Percentiles rank a stretch among this genome's conserved stretches.
phyloP scores from a whole-genome alignment of 2,329 filamentous ascomycete genomes.

The Fusarium metavorans region DNA sequence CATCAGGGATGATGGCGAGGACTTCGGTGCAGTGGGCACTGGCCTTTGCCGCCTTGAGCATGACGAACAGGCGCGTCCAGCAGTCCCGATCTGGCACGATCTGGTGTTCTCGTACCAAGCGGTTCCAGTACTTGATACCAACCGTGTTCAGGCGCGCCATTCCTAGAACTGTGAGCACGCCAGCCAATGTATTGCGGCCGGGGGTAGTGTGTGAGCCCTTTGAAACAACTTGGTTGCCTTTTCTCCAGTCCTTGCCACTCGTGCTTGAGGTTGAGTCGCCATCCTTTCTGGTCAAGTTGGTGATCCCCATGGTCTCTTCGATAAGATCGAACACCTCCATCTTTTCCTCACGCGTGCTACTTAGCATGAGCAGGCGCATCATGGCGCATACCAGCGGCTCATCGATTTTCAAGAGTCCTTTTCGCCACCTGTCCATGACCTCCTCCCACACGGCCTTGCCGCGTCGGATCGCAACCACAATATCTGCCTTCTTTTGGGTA shows the following conservation, averaged over 20 bases:
- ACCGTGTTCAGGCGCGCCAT: constrained; percentile 69
- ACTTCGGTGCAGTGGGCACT: constrained; percentile 71
- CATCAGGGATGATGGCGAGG: constrained; percentile 66
- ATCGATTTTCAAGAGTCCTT: constrained; percentile 78
- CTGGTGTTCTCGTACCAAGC: constrained; percentile 71
- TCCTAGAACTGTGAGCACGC: constrained; percentile 75
- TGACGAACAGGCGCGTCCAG: constrained; percentile 74
- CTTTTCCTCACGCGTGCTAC: constrained; percentile 69
- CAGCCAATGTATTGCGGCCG: constrained; percentile 71
- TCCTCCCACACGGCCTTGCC: constrained; percentile 85
- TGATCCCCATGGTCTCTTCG: constrained; percentile 85
- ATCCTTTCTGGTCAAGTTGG: constrained; percentile 59
- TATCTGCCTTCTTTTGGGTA: constrained; percentile 50
- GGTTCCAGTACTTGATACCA: constrained; percentile 83
- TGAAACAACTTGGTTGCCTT: constrained; percentile 25
- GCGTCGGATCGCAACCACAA: constrained; percentile 67
- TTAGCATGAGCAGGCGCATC: constrained; percentile 80
- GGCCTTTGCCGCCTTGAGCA: constrained; percentile 74
- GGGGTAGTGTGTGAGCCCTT: constrained; percentile 55
- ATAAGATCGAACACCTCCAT: constrained; percentile 80
- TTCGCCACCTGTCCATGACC: constrained; percentile 79
- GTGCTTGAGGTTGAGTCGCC: constrained; percentile 10
- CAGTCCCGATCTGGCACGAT: constrained; percentile 80
- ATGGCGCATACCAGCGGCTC: constrained; percentile 84
- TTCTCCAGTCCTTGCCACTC: constrained; percentile 9